Conservation (phyloP, 106 monocot genomes). For the Dendrobium chrysotoxum region DNA sequence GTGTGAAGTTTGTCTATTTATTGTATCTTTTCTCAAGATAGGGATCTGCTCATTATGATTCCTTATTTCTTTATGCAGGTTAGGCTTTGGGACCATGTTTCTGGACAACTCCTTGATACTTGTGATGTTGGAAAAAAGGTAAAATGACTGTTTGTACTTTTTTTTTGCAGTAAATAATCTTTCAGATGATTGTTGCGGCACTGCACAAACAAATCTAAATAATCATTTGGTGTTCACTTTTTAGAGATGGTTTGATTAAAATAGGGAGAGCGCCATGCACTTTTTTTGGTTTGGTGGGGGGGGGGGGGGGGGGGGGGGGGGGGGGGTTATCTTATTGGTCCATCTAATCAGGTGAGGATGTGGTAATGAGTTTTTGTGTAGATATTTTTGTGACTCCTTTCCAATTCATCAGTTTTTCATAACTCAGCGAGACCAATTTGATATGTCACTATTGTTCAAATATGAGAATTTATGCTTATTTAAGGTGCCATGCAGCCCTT, state of each 20-base stretch:
- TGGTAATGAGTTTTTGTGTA: no score
- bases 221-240: neutral
- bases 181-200: neutral
- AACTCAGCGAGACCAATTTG: neutral
- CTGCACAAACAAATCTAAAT: neutral
- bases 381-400: no score
- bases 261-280: no score
- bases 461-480: neutral
- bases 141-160: neutral
- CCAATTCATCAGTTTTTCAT: neutral
- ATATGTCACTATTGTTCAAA: neutral
- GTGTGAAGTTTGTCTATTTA: neutral
- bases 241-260: no score
- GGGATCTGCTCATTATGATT: neutral
- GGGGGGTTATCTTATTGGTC: no score
- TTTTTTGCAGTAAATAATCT: neutral
- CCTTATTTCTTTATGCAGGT: slow-evolving; percentile 41
- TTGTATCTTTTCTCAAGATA: neutral
- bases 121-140: slow-evolving; percentile 70
- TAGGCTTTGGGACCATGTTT: slow-evolving; percentile 74
- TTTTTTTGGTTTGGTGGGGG: no score
- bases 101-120: slow-evolving; percentile 70
- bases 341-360: no score
- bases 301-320: no score
- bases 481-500: neutral